Evolutionary conservation across 108 stramenopile species (phyloP).

Genomic region (Nannochloropsis granulata): DNA sequence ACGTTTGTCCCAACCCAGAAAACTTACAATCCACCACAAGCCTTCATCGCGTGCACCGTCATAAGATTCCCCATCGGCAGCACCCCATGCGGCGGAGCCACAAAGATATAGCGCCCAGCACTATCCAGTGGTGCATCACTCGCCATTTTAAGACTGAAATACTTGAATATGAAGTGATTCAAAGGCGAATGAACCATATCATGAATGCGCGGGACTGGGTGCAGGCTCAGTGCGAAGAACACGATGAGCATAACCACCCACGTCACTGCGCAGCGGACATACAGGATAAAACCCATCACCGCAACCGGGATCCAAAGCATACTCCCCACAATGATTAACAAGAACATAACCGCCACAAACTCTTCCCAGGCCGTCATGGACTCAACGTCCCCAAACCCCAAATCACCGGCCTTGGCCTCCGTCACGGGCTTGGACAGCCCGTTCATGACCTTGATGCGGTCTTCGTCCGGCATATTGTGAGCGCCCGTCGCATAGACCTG

Average conservation of each 20-base stretch:
- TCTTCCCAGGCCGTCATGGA: not conserved
- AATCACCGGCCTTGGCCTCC: not conserved
- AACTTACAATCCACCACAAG: not conserved
- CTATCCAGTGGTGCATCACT: not conserved
- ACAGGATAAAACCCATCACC: not conserved
- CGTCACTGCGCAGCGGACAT: not conserved
- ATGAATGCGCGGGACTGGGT: not conserved
- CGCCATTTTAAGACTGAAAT: constrained; percentile 1
- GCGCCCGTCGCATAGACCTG: not conserved
- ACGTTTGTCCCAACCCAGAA: not conserved
- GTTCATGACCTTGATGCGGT: not conserved
- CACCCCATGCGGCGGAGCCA: constrained; percentile 12
- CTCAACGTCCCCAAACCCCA: not conserved
- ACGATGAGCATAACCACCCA: not conserved
- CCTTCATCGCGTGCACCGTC: constrained; percentile 8
- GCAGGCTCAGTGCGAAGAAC: not conserved
- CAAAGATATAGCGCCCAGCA: constrained; percentile 1
- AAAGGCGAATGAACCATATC: not conserved
- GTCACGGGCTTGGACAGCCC: not conserved
- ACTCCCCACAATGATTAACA: not conserved
- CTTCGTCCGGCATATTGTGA: not conserved
- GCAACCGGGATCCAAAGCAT: not conserved
- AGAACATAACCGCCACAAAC: not conserved
- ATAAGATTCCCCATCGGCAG: constrained; percentile 17
- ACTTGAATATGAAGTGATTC: not conserved